Evolutionary conservation across 2,329 filamentous ascomycete species (phyloP).

Genomic region (Apiospora kogelbergensis): DNA sequence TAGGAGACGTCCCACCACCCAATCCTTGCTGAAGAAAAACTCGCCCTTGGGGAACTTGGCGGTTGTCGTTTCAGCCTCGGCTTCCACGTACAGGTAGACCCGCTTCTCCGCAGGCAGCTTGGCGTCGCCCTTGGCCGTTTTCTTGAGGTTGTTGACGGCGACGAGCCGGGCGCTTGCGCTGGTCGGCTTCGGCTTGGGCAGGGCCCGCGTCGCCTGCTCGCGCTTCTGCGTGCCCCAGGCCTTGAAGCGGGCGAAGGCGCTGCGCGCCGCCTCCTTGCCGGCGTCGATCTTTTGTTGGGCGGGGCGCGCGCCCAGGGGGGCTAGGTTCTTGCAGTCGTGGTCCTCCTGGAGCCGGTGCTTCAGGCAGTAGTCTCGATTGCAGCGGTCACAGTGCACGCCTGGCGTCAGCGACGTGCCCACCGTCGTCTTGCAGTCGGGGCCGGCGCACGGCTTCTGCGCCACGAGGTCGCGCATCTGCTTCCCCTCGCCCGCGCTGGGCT

Average conservation of each 20-base stretch:
- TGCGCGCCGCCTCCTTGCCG: slow-evolving; percentile 61
- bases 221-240: slow-evolving; percentile 79
- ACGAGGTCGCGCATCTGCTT: slow-evolving; percentile 54
- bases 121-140: slow-evolving; percentile 84
- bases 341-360: slow-evolving; percentile 77
- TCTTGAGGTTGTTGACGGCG: slow-evolving; percentile 78
- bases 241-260: slow-evolving; percentile 74
- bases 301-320: slow-evolving; percentile 52
- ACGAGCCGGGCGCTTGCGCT: slow-evolving; percentile 64
- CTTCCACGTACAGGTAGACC: slow-evolving; percentile 89
- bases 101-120: slow-evolving; percentile 79
- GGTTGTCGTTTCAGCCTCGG: slow-evolving; percentile 80
- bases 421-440: slow-evolving; percentile 65
- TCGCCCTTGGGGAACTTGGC: slow-evolving; percentile 80
- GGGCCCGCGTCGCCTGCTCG: slow-evolving; percentile 55
- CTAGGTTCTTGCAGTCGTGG: slow-evolving; percentile 79
- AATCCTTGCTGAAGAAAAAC: slow-evolving; percentile 80
- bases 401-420: slow-evolving; percentile 68
- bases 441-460: slow-evolving; percentile 67
- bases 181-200: slow-evolving; percentile 64
- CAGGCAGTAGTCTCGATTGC: slow-evolving; percentile 74
- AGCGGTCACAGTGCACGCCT: slow-evolving; percentile 66
- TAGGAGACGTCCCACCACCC: slow-evolving; percentile 83
- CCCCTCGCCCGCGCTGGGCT: slow-evolving; percentile 53
- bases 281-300: slow-evolving; percentile 40